Percentiles rank a stretch among this genome's conserved stretches.
phyloP scores from a whole-genome alignment of 2,329 filamentous ascomycete genomes.

The Aureobasidium subglaciale region DNA sequence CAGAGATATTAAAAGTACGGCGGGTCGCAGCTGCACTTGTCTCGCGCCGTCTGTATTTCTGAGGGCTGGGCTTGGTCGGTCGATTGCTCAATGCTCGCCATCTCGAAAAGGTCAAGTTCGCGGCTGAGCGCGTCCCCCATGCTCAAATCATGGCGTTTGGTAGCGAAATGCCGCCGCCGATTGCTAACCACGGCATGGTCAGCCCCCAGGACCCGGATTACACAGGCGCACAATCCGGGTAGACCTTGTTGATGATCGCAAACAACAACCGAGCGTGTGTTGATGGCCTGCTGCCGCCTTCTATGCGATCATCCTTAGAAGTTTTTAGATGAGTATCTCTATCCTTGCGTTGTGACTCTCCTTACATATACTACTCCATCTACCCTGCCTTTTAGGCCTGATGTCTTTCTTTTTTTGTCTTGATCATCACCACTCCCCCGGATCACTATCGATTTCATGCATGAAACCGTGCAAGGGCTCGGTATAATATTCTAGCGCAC shows the following conservation, averaged over 20 bases:
- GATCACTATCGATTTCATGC: conserved; percentile 14
- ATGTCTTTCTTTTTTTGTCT: not conserved
- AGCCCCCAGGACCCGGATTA: conserved; percentile 13
- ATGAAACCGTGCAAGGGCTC: conserved; percentile 12
- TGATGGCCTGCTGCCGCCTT: conserved; percentile 1
- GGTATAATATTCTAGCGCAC: conserved; percentile 13
- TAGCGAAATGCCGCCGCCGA: conserved; percentile 13
- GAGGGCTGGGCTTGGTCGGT: not conserved
- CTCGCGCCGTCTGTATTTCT: not conserved
- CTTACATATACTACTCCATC: conserved; percentile 11
- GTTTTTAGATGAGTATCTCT: conserved; percentile 2
- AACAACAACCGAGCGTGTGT: conserved; percentile 13
- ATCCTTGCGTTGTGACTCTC: not conserved
- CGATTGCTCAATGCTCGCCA: conserved; percentile 5
- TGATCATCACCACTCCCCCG: conserved; percentile 3
- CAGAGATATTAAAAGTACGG: conserved; percentile 1
- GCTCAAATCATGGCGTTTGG: conserved; percentile 9
- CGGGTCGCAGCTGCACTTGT: conserved; percentile 3
- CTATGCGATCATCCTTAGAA: conserved; percentile 8
- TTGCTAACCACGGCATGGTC: conserved; percentile 11
- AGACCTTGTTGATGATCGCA: conserved; percentile 13
- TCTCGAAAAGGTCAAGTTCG: conserved; percentile 9
- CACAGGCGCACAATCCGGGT: conserved; percentile 12
- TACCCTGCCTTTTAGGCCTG: conserved; percentile 8
- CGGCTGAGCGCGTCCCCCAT: conserved; percentile 12